phyloP scores from a whole-genome alignment of 148 eudicot species.

The Fagopyrum homotropicum region DNA sequence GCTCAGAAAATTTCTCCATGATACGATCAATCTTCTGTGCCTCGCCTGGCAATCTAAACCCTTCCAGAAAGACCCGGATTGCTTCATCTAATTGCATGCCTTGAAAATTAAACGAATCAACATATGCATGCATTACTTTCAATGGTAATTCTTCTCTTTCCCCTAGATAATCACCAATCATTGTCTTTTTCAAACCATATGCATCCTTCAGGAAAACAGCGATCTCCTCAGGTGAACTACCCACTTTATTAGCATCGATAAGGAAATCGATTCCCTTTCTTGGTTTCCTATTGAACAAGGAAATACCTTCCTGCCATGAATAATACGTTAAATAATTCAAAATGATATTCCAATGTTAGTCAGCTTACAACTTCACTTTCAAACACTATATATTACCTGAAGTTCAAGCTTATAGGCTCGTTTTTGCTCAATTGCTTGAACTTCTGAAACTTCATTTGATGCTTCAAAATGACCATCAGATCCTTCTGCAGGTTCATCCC shows the following conservation, averaged over 20 bases:
- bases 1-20: constrained; percentile 97
- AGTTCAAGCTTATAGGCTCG: constrained; percentile 99
- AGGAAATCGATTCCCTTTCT: constrained; percentile 94
- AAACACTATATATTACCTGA: constrained; percentile 50
- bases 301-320: constrained; percentile 97
- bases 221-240: constrained; percentile 79
- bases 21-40: constrained; percentile 96
- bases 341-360: constrained; percentile 3
- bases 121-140: constrained; percentile 97
- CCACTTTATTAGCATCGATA: constrained; percentile 92
- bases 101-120: constrained; percentile 92
- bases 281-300: constrained; percentile 91
- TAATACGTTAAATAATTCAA: constrained; percentile 25
- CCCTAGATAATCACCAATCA: constrained; percentile 95
- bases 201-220: constrained; percentile 82
- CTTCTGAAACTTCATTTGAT: constrained; percentile 85
- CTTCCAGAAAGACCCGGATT: constrained; percentile 74
- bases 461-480: constrained; percentile 78
- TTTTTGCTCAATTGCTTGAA: constrained; percentile 82
- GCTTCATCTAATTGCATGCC: constrained; percentile 87
- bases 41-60: constrained; percentile 98
- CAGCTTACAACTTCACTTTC: constrained; percentile 3
- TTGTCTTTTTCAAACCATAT: constrained; percentile 71
- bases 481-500: constrained; percentile 63
- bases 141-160: constrained; percentile 90